Evolutionary conservation across 1,139 yeast species (phyloP).

Genomic region (Zygoascus sp.): DNA sequence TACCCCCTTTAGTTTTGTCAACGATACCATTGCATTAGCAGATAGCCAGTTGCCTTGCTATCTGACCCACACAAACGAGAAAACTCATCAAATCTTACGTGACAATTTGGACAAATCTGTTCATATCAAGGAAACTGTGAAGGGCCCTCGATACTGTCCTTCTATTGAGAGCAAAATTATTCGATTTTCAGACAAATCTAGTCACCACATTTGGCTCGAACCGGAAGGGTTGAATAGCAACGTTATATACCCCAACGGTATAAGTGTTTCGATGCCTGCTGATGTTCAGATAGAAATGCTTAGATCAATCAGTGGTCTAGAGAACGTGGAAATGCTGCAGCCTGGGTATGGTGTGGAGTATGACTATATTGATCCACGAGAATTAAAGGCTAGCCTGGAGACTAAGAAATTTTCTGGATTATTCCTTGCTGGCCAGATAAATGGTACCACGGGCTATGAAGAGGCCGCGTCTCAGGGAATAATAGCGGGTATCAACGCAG

Average conservation of each 20-base stretch:
- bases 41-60: conserved; percentile 61
- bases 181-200: conserved; percentile 68
- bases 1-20: conserved; percentile 86
- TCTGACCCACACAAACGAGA: conserved; percentile 72
- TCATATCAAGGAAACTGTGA: conserved; percentile 89
- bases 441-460: conserved; percentile 98
- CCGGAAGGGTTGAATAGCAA: conserved; percentile 91
- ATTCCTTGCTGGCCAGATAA: conserved; percentile 92
- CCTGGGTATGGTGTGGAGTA: conserved; percentile 99
- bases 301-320: conserved; percentile 80
- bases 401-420: conserved; percentile 76
- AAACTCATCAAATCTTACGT: conserved; percentile 64
- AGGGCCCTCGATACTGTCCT: conserved; percentile 97
- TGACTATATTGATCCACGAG: conserved; percentile 93
- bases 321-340: conserved; percentile 77
- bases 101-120: conserved; percentile 74
- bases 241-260: conserved; percentile 91
- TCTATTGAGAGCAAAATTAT: conserved; percentile 87
- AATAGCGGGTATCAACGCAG: conserved; percentile 94
- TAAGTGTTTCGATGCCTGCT: conserved; percentile 93
- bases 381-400: conserved; percentile 69
- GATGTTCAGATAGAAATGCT: conserved; percentile 79
- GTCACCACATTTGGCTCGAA: conserved; percentile 89
- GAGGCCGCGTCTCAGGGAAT: conserved; percentile 98
- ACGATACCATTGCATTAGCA: conserved; percentile 54